These are phyloP conservation scores for Salix koriyanagi DNA, from an alignment of 345 rosid genomes.

Conservation along the genomic window DNA sequence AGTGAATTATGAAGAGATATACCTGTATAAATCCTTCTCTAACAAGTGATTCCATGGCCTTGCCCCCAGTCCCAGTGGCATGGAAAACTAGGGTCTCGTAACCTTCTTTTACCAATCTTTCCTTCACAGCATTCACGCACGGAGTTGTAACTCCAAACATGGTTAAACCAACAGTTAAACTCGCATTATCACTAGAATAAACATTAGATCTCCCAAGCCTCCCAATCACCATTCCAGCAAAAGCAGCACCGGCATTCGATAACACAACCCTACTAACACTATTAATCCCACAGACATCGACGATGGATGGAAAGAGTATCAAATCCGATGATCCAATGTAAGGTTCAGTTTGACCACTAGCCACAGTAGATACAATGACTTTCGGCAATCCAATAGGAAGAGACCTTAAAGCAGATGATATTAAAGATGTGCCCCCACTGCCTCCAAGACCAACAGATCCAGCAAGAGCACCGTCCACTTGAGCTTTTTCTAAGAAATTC, in stretches of 20 bases:
- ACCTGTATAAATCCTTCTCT: conserved; percentile 82
- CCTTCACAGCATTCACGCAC: conserved; percentile 65
- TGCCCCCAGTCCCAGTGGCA: conserved; percentile 95
- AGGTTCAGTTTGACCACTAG: conserved; percentile 77
- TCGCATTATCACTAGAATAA: conserved; percentile 7
- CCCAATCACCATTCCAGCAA: conserved; percentile 85
- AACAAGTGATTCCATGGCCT: conserved; percentile 87
- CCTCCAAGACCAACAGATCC: conserved; percentile 88
- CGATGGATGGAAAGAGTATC: conserved; percentile 74
- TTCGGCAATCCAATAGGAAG: conserved; percentile 80
- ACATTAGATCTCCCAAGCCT: conserved; percentile 31
- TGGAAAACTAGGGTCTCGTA: conserved; percentile 87
- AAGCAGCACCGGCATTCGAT: conserved; percentile 84
- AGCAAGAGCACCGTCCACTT: conserved; percentile 32
- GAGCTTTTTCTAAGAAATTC: conserved; percentile 39
- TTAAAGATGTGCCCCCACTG: conserved; percentile 80
- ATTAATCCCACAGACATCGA: conserved; percentile 88
- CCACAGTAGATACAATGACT: conserved; percentile 82
- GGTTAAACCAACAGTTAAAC: conserved; percentile 68
- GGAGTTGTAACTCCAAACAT: conserved; percentile 97
- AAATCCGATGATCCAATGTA: conserved; percentile 83
- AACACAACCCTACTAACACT: conserved; percentile 75
- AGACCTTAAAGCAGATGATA: conserved; percentile 64
- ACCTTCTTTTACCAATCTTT: conserved; percentile 58
- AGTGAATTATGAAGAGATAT: conserved; percentile 4